Evolutionary conservation across 768 basidiomycete genomes (phyloP), one percentile per base, ranked within the genome.

Genomic region (Termitomyces sp.): DNA sequence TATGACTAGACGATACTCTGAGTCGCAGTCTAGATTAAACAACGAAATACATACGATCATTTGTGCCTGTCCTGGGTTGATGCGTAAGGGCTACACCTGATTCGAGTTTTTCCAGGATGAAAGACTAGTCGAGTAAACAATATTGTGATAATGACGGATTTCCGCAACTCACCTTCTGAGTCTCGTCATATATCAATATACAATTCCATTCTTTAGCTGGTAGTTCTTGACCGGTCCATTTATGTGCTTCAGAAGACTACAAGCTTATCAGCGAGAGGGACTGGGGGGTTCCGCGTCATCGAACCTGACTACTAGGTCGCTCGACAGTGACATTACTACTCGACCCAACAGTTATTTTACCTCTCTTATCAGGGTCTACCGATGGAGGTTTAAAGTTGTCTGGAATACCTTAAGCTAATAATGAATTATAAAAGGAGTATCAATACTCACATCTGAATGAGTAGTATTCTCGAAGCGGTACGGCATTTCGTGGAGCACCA

Each of bases 181-280:
- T 86, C 64, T 89, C 88, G 66, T 93, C 89, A 63, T 85, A 92
- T 44, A 92, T 86, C 40, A 93, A 75, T 7, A 91, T 81, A 60
- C 90, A 93, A 50, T 91, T 88, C 62, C 77, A 77, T 45, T 90
- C 87, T 65, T 83, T 87, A 7, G 85, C 78, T 1, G 79, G 69
- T 16, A 73, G 73, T 63, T 88, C 88, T 8, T 65, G 63, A 3
- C 89, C 89, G 39, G 69, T 72, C 63, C 84, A 91, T 37, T 79
- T 63, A 62, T 83, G 77, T 12, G 66, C 76, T 56, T 87, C 83
- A 17, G 76, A 78, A 3, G 72, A 66, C 84, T 85, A 63, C 19
- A 21, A 34, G 16, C 57, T 52, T 40, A 39, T 54, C 54, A 52
- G 43, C 39, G 17, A 50, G 25, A 23, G 16, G 6, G 8, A 34